These are phyloP conservation scores for Ramichloridium luteum DNA, from an alignment of 2,329 filamentous ascomycete species.

Conservation along the genomic window DNA sequence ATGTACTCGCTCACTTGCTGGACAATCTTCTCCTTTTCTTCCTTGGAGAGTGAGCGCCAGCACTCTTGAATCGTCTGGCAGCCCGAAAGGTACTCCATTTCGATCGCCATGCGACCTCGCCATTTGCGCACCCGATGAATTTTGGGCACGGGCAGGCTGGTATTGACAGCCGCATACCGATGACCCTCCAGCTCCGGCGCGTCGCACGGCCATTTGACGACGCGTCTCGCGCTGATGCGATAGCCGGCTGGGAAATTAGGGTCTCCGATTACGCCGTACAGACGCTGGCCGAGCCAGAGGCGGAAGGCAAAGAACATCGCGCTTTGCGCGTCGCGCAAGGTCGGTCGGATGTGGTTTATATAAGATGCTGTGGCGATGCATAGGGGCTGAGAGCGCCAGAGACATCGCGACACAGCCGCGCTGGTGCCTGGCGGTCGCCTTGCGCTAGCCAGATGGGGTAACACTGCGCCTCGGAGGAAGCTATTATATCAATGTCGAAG, in stretches of 20 bases:
- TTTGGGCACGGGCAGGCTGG: constrained; percentile 1
- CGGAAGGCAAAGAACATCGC: constrained; percentile 3
- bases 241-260: too few species aligned
- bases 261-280: constrained; percentile 3
- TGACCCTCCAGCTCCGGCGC: constrained; percentile 4
- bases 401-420: too few species aligned
- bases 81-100: constrained; percentile 4
- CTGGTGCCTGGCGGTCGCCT: too few species aligned
- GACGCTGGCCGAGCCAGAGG: constrained; percentile 2
- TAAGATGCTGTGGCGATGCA: too few species aligned
- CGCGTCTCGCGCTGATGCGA: constrained; percentile 3
- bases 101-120: constrained; percentile 2
- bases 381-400: too few species aligned
- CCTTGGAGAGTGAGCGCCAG: constrained; percentile 2
- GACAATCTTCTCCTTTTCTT: constrained; percentile 3
- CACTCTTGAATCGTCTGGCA: constrained; percentile 1
- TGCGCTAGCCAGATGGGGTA: too few species aligned
- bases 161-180: too few species aligned
- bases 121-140: constrained; percentile 1
- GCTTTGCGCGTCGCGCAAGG: too few species aligned
- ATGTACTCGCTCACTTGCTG: constrained; percentile 3
- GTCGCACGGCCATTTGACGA: constrained; percentile 7
- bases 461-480: too few species aligned
- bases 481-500: too few species aligned
- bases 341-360: too few species aligned